Evolutionary conservation across 345 rosid species (phyloP).

Genomic region (Lumnitzera littorea): DNA sequence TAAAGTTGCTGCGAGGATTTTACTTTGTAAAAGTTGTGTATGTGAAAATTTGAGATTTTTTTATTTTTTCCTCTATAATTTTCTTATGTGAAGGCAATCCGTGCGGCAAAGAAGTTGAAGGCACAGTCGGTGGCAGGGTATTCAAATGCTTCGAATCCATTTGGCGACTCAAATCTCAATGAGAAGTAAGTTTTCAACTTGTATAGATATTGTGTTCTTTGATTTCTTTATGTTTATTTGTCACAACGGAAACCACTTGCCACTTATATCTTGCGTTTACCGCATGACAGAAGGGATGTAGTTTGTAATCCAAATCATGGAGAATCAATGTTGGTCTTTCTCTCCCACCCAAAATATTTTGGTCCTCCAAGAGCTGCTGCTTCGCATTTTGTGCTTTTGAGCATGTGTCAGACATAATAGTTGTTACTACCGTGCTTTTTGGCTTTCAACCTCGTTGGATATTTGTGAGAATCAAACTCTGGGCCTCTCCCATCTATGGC

Average conservation of each 20-base stretch:
- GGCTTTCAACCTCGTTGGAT: too few relatives aligned
- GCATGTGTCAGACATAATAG: too few relatives aligned
- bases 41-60: background rate
- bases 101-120: conserved; percentile 77
- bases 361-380: too few relatives aligned
- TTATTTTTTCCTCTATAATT: conserved; percentile 2
- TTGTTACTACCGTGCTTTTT: too few relatives aligned
- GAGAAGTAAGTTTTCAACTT: conserved; percentile 48
- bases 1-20: background rate
- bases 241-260: background rate
- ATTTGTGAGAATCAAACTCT: too few relatives aligned
- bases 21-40: too few relatives aligned
- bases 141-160: conserved; percentile 91
- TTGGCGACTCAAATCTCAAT: conserved; percentile 90
- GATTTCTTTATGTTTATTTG: background rate
- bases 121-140: conserved; percentile 69
- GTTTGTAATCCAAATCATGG: too few relatives aligned
- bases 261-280: background rate
- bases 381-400: too few relatives aligned
- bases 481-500: too few relatives aligned
- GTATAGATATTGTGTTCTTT: background rate
- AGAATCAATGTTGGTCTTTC: too few relatives aligned
- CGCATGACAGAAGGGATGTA: too few relatives aligned
- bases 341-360: too few relatives aligned
- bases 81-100: conserved; percentile 39